Conservation (phyloP, 192 early-diverging fungal species). For the Coemansia sp. region DNA sequence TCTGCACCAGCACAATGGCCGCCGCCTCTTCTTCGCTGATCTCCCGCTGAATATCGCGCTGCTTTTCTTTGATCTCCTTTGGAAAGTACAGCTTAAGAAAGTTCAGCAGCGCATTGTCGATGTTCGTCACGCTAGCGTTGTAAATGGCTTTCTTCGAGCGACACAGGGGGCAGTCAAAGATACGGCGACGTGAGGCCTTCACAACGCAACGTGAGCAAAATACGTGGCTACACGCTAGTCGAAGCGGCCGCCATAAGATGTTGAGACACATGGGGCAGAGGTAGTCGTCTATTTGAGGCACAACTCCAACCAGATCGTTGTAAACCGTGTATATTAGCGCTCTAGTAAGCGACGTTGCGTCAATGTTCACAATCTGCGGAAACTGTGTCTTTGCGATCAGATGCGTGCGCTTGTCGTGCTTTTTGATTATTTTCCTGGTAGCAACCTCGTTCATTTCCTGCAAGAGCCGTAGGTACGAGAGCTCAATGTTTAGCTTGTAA, state of each 20-base stretch:
- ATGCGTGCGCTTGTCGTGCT: constrained; percentile 84
- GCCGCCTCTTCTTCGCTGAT: constrained; percentile 65
- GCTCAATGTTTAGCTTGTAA: constrained; percentile 66
- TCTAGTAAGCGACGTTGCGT: constrained; percentile 48
- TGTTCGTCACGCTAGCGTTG: constrained; percentile 59
- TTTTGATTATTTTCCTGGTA: constrained; percentile 82
- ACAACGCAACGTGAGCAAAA: constrained; percentile 81
- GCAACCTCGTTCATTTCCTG: constrained; percentile 75
- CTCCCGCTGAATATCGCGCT: constrained; percentile 63
- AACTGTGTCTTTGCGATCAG: constrained; percentile 57
- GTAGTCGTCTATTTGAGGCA: constrained; percentile 81
- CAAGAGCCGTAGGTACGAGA: constrained; percentile 69
- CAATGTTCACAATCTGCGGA: constrained; percentile 39
- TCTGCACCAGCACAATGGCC: constrained; percentile 55
- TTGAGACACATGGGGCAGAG: constrained; percentile 76
- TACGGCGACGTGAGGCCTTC: constrained; percentile 63
- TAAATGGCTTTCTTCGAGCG: constrained; percentile 61
- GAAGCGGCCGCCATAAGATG: constrained; percentile 75
- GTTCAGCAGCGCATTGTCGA: constrained; percentile 67
- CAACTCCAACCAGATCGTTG: constrained; percentile 63
- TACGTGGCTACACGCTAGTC: constrained; percentile 70
- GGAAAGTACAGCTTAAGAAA: constrained; percentile 79
- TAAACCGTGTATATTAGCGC: constrained; percentile 64
- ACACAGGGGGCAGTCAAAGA: constrained; percentile 75
- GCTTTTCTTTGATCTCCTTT: constrained; percentile 71